Evolutionary conservation across 202 grass and related monocot species (phyloP).

Genomic region (Schoenoplectus triqueter): DNA sequence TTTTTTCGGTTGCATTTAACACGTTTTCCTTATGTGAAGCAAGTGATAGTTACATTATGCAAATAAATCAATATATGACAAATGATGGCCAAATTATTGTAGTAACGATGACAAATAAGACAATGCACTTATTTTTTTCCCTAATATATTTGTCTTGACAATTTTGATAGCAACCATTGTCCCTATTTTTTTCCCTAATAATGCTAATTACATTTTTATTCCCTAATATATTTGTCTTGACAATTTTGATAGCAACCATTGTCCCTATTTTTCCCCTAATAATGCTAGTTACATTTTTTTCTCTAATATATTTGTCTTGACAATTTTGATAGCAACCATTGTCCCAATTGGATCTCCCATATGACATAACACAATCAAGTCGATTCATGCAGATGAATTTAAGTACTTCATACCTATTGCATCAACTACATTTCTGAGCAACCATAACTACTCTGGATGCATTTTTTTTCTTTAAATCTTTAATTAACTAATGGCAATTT

Average conservation of each 20-base stretch:
- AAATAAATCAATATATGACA: not conserved
- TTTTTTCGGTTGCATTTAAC: not conserved
- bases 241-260: not conserved
- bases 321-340: not conserved
- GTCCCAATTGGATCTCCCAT: not conserved
- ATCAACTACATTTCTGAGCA: slow-evolving; percentile 1
- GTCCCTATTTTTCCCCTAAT: too few species aligned
- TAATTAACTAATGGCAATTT: not conserved
- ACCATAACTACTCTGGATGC: too few species aligned
- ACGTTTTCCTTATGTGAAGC: not conserved
- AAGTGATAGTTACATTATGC: not conserved
- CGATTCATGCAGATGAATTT: slow-evolving; percentile 17
- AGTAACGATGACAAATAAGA: not conserved
- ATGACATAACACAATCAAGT: not conserved
- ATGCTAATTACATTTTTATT: not conserved
- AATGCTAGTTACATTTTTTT: not conserved
- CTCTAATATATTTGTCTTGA: not conserved
- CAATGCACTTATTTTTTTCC: not conserved
- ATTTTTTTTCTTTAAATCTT: not conserved
- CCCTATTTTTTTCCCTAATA: too few species aligned
- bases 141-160: not conserved
- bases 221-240: not conserved
- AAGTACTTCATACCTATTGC: not conserved
- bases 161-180: not conserved
- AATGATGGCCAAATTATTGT: not conserved